Base-by-base conservation (phyloP, 1,139 yeast species). In the Yamadazyma oceani region DNA sequence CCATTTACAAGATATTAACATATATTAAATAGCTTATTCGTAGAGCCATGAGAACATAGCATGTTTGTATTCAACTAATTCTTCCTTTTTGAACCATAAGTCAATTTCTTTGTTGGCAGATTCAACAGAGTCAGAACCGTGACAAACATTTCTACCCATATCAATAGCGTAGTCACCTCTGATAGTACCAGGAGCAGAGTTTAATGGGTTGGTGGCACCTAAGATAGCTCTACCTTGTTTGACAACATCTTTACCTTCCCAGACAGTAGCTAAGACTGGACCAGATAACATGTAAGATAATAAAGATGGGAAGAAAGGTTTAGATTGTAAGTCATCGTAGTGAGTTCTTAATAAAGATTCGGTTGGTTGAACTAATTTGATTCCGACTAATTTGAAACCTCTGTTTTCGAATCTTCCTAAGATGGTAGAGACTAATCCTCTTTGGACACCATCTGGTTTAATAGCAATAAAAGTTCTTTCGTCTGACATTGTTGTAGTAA, bases 241-340 rank as follows among this genome's bases (percentile, higher is more conserved):
- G 71, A 94, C 98, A 68, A 83, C 98, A 65, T 92, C 97, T 80
- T 90, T 92, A 74, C 99, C 99, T 75, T 94, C 97, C 98, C 98
- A 94, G 59, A 90, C 97, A 66, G 96, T 94, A 58, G 98, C 98
- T 61, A 92, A 81, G 57, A 94, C 87, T 66, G 99, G 99, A 58
- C 99, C 98, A 51, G 97, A 88, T 68, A 80, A 78, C 99, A 94
- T 92, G 89, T 90, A 90, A 57, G 89, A 78, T 65, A 88, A 79
- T 73, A 92, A 80, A 51, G 88, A 80, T 66, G 97, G 96, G 94
- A 90, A 92, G 80, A 92, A 92, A 62, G 97, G 96, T 81, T 92
- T 92, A 63, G 79, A 73, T 69, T 85, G 92, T 71, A 92, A 87
- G 76, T 92, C 98, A 49, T 81, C 83, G 80, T 92, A 94, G 78